phyloP scores from a whole-genome alignment of 2,329 filamentous ascomycete species.

The Penicillium brasilianum region DNA sequence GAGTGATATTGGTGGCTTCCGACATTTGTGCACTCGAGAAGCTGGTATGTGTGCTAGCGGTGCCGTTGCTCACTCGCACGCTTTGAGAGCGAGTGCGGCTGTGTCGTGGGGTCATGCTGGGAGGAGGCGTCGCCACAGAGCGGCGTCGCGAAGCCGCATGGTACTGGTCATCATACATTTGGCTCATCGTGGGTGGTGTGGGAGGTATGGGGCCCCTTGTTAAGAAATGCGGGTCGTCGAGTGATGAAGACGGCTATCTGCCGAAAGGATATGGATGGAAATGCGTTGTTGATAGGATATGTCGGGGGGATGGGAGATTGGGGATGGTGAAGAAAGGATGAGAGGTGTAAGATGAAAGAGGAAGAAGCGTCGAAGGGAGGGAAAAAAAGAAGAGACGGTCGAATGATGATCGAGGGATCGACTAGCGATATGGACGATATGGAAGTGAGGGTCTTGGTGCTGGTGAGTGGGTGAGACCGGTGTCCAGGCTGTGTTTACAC shows the following conservation, averaged over 20 bases:
- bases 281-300: neutral
- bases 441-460: slow-evolving; percentile 9
- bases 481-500: slow-evolving; percentile 41
- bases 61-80: slow-evolving; percentile 82
- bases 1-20: slow-evolving; percentile 81
- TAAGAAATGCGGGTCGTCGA: slow-evolving; percentile 20
- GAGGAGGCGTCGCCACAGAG: slow-evolving; percentile 52
- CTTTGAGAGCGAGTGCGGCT: slow-evolving; percentile 59
- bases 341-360: neutral
- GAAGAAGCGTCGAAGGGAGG: slow-evolving; percentile 7
- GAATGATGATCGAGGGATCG: slow-evolving; percentile 15
- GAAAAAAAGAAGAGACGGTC: slow-evolving; percentile 24
- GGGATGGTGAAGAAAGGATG: neutral
- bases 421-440: slow-evolving; percentile 5
- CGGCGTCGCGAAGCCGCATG: slow-evolving; percentile 64
- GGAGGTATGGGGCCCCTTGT: slow-evolving; percentile 28
- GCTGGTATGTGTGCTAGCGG: slow-evolving; percentile 83
- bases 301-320: neutral
- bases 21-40: slow-evolving; percentile 74
- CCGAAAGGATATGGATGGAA: neutral
- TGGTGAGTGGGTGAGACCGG: slow-evolving; percentile 26
- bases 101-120: slow-evolving; percentile 49
- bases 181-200: slow-evolving; percentile 36
- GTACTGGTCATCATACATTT: slow-evolving; percentile 50
- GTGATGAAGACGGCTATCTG: slow-evolving; percentile 15